Percentiles rank a stretch among this genome's conserved stretches.
phyloP scores from a whole-genome alignment of 108 stramenopile genomes.

The Poteriospumella lacustris region DNA sequence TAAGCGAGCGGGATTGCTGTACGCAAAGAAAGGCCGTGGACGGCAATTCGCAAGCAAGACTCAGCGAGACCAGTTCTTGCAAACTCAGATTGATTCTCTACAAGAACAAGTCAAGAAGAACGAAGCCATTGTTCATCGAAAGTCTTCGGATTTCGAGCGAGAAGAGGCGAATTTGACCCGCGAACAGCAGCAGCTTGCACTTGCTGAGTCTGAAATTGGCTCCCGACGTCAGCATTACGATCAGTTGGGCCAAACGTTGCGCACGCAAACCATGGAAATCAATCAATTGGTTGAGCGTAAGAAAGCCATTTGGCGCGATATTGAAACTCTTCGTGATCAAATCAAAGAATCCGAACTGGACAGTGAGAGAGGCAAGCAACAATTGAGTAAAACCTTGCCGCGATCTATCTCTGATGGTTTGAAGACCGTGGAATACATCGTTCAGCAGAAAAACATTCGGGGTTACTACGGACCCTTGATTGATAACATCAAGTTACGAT shows the following conservation, averaged over 20 bases:
- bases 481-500: slow-evolving; percentile 75
- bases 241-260: slow-evolving; percentile 18
- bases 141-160: slow-evolving; percentile 36
- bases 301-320: slow-evolving; percentile 59
- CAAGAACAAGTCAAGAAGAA: slow-evolving; percentile 1
- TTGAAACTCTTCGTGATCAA: slow-evolving; percentile 52
- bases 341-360: slow-evolving; percentile 63
- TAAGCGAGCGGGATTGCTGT: not conserved
- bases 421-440: slow-evolving; percentile 65
- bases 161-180: slow-evolving; percentile 60
- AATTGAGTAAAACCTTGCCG: slow-evolving; percentile 75
- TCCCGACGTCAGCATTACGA: no score
- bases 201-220: not conserved
- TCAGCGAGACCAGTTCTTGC: slow-evolving; percentile 71
- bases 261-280: not conserved
- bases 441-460: slow-evolving; percentile 61
- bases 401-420: slow-evolving; percentile 74
- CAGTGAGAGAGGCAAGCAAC: slow-evolving; percentile 52
- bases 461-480: slow-evolving; percentile 83
- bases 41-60: slow-evolving; percentile 70
- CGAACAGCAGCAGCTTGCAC: slow-evolving; percentile 39
- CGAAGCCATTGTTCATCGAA: slow-evolving; percentile 1
- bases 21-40: slow-evolving; percentile 54
- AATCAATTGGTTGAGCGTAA: slow-evolving; percentile 27
- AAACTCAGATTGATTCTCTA: slow-evolving; percentile 62